Conservation (phyloP, 2,329 filamentous ascomycete genomes). For the Elsinoe arachidis region DNA sequence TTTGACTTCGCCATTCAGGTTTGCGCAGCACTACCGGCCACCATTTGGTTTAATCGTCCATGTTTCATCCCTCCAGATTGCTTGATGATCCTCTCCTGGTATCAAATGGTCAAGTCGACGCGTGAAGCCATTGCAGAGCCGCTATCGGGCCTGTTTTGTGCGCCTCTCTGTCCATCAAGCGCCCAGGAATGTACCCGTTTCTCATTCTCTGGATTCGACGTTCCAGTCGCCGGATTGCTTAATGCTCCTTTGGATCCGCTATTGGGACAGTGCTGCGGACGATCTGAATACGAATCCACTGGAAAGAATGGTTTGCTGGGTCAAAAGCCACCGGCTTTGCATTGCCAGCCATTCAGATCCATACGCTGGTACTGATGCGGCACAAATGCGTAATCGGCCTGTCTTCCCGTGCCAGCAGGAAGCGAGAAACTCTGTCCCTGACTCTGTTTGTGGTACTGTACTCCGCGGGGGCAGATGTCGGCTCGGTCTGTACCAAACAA, state of each 20-base stretch:
- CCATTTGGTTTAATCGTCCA: background rate
- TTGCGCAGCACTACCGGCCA: background rate
- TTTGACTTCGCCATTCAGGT: background rate
- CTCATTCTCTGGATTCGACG: background rate
- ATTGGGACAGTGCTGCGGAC: background rate
- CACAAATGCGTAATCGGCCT: background rate
- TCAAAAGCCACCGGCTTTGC: background rate
- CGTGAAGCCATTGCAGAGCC: background rate
- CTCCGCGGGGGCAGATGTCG: background rate
- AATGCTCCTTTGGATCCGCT: background rate
- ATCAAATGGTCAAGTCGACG: background rate
- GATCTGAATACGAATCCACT: background rate
- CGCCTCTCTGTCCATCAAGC: background rate
- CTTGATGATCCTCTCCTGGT: background rate
- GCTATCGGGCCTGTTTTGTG: constrained; percentile 1
- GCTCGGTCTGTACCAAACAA: constrained; percentile 1
- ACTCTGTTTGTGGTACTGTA: background rate
- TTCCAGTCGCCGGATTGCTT: background rate
- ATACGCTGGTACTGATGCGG: background rate
- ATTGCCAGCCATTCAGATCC: background rate
- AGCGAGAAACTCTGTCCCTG: background rate
- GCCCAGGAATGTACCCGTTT: background rate
- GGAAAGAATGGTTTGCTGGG: background rate
- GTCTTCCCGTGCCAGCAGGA: background rate
- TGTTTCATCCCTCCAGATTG: background rate